Conservation (phyloP, 2,329 filamentous ascomycete genomes). For the Pleurostoma richardsiae region DNA sequence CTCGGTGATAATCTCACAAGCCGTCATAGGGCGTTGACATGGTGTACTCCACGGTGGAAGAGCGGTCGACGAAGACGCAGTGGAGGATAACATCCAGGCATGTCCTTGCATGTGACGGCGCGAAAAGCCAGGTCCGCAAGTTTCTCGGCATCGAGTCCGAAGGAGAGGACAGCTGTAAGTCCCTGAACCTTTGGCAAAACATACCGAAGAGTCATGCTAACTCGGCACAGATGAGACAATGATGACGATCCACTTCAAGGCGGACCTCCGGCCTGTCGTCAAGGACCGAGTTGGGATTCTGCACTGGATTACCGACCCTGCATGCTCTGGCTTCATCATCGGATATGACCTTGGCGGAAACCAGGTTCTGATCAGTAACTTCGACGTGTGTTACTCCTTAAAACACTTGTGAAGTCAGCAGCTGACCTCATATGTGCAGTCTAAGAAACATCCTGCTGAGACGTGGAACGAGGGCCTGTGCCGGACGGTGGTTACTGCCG, state of each 20-base stretch:
- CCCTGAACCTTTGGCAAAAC: no score
- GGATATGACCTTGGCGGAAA: conserved; percentile 33
- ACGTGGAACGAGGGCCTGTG: conserved; percentile 27
- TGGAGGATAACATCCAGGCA: conserved; percentile 23
- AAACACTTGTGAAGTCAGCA: background rate
- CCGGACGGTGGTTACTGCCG: conserved; percentile 22
- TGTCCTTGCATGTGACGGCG: conserved; percentile 30
- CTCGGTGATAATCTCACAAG: background rate
- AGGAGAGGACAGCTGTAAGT: conserved; percentile 34
- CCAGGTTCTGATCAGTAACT: conserved; percentile 37
- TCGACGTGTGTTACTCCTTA: conserved; percentile 23
- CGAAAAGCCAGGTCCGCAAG: conserved; percentile 22
- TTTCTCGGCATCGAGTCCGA: conserved; percentile 28
- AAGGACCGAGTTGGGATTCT: conserved; percentile 33
- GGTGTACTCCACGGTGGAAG: conserved; percentile 22
- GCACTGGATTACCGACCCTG: conserved; percentile 37
- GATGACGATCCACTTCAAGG: conserved; percentile 41
- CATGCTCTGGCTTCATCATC: conserved; percentile 36
- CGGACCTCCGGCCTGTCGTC: conserved; percentile 29
- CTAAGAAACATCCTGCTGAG: conserved; percentile 24
- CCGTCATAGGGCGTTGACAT: conserved; percentile 11
- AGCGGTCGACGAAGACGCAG: conserved; percentile 13
- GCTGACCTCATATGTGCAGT: conserved; percentile 9
- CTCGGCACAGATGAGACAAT: conserved; percentile 30
- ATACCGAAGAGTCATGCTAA: background rate